phyloP scores from a whole-genome alignment of 768 basidiomycete genomes.

The Terana coerulea region DNA sequence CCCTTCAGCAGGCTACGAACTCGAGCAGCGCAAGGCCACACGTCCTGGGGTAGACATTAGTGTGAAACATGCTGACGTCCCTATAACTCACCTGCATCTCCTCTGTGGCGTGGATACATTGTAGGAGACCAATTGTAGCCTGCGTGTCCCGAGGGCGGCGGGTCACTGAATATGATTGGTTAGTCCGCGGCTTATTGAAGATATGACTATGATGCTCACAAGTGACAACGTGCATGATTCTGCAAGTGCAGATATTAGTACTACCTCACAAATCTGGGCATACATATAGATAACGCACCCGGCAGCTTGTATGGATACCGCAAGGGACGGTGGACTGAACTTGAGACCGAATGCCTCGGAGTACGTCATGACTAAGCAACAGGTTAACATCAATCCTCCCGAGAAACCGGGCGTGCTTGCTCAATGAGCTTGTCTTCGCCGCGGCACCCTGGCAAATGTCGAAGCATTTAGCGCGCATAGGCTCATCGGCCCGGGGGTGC shows the following conservation, averaged over 20 bases:
- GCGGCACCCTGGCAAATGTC: conserved; percentile 76
- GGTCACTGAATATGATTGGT: conserved; percentile 66
- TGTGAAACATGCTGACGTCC: no score
- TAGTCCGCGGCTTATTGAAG: no score
- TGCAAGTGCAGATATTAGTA: conserved; percentile 27
- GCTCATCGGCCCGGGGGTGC: conserved; percentile 31
- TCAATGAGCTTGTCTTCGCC: conserved; percentile 60
- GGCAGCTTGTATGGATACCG: conserved; percentile 66
- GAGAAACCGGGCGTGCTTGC: no score
- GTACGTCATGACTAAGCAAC: conserved; percentile 57
- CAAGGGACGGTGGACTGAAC: conserved; percentile 59
- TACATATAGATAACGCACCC: conserved; percentile 47
- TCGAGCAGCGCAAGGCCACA: conserved; percentile 70
- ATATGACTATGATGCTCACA: conserved; percentile 46
- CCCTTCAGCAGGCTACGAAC: conserved; percentile 67
- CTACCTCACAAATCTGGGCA: no score
- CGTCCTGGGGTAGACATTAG: conserved; percentile 34
- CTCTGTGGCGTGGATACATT: conserved; percentile 58
- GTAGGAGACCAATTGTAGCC: conserved; percentile 60
- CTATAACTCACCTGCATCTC: conserved; percentile 57
- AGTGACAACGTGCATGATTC: conserved; percentile 78
- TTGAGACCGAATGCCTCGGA: conserved; percentile 59
- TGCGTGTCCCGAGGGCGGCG: conserved; percentile 69
- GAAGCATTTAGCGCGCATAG: conserved; percentile 59
- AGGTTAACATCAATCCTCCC: no score